Evolutionary conservation across 257 asterid species (phyloP), one percentile per base, ranked within the genome.

Genomic region (Solanum habrochaites): DNA sequence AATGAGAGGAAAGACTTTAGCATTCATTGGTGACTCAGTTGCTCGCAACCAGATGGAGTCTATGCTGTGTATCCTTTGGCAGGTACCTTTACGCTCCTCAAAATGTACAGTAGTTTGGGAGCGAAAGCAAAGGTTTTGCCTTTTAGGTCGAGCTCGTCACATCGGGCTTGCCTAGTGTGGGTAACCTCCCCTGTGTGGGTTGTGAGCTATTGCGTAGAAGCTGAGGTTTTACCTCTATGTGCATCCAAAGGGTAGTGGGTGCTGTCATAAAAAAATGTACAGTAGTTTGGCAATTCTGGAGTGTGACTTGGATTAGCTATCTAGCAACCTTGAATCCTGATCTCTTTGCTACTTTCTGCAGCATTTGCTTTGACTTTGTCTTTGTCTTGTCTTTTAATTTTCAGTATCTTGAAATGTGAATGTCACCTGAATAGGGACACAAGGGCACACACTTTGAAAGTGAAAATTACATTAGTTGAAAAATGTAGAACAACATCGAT

Each of bases 31-130:
- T 45, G 99, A 97, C 86, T 97, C 99, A 67, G 96, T 96, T 88
- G 97, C 99, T 85, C 95, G 99, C 87, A 96, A 97, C 94, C 99
- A 97, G 91, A 94, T 97, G 97, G 99, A 97, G 72, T 97, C 99
- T 9, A 87, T 97, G 96, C 90, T 97, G 49, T 97, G 99, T 67
- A 92, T 97, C 89, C 95, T 97, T 77, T 97, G 98, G 98, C 99
- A 97, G 98, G 99, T 92, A 45, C 87, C 89, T 82, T 83, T 58
- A 66, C 67, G 15, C 31, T 9, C 85, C 70, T 52, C 58, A 31
- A 80, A 49, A 49, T 81, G 64, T 81, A 31, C 85, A 81, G 45
- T 52, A 52, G 31, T 81, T 49, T 20, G 85, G 69, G 6, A 31
- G 64, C 25, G n/a, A 56, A 56, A 20, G 11, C 11, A 56, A 20